A percentile compares a stretch with the other conserved stretches of the same genome.
phyloP scores from a whole-genome alignment of 139 green algal species.

The Coelastrella sp. region DNA sequence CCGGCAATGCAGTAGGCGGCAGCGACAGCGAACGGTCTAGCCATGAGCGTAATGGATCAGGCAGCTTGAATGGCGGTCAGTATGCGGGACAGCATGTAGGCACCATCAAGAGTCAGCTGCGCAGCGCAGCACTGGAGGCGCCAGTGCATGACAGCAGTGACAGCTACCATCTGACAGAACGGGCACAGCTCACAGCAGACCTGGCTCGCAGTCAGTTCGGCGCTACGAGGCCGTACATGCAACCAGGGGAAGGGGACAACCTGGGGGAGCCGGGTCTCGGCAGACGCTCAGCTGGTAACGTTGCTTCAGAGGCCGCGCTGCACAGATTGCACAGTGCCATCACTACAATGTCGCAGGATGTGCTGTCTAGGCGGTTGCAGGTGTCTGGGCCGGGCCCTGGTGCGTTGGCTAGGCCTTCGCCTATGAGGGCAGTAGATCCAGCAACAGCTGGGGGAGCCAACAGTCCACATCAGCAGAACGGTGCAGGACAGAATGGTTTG shows the following conservation, averaged over 20 bases:
- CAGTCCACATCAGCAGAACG: background rate
- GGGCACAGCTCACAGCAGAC: background rate
- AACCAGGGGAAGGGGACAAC: background rate
- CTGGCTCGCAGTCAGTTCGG: constrained; percentile 19
- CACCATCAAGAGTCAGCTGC: background rate
- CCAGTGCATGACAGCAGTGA: constrained; percentile 42
- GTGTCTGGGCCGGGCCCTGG: background rate
- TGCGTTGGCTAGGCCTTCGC: background rate
- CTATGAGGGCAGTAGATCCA: background rate
- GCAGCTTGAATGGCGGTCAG: background rate
- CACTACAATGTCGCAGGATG: constrained; percentile 39
- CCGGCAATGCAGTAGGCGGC: background rate
- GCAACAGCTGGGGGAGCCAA: background rate
- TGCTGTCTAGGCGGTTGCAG: constrained; percentile 39
- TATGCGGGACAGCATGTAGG: background rate
- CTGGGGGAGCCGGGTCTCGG: background rate
- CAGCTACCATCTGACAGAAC: constrained; percentile 12
- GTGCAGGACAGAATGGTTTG: too few species aligned
- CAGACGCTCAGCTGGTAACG: background rate
- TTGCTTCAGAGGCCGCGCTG: constrained; percentile 13
- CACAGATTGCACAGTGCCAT: constrained; percentile 35
- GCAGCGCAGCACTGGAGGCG: background rate
- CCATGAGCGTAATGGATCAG: background rate
- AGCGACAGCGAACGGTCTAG: background rate
- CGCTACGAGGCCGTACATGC: background rate